A percentile compares a stretch with the other conserved stretches of the same genome.
These are phyloP conservation scores for Serendipita sp. DNA, from an alignment of 768 basidiomycete genomes.

Conservation along the genomic window DNA sequence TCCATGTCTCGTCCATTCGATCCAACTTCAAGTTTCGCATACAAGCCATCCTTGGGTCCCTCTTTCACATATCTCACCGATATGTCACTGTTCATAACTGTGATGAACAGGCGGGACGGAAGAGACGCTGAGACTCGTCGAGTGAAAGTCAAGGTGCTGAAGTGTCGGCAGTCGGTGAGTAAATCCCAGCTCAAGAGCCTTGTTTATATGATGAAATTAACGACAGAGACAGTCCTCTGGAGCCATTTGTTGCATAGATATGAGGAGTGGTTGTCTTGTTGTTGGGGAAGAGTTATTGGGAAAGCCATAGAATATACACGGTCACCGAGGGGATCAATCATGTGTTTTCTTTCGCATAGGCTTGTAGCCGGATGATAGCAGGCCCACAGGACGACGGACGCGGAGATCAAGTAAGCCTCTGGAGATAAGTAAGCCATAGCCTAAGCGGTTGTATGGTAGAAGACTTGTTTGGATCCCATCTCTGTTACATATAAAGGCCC, in stretches of 20 bases:
- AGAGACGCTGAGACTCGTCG: too few species aligned
- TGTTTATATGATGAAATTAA: background rate
- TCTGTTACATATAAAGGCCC: background rate
- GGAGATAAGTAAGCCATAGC: background rate
- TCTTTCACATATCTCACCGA: slow-evolving; percentile 61
- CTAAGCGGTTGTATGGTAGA: background rate
- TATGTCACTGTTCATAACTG: slow-evolving; percentile 37
- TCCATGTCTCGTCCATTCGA: slow-evolving; percentile 20
- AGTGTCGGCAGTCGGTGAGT: background rate
- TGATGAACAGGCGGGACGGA: too few species aligned
- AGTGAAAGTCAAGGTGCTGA: background rate
- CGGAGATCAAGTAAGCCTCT: background rate
- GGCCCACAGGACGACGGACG: background rate
- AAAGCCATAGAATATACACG: background rate
- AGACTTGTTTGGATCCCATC: background rate
- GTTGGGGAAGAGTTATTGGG: background rate
- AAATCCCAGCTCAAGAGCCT: background rate
- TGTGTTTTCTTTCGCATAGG: background rate
- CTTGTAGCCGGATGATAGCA: background rate
- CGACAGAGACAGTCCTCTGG: background rate
- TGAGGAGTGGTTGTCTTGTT: background rate
- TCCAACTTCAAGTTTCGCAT: slow-evolving; percentile 21
- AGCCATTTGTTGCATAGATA: background rate
- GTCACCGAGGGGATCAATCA: background rate
- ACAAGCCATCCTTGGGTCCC: slow-evolving; percentile 58